Evolutionary conservation across 2,329 filamentous ascomycete genomes (phyloP).

Genomic region (Ophiostoma tasmaniense): DNA sequence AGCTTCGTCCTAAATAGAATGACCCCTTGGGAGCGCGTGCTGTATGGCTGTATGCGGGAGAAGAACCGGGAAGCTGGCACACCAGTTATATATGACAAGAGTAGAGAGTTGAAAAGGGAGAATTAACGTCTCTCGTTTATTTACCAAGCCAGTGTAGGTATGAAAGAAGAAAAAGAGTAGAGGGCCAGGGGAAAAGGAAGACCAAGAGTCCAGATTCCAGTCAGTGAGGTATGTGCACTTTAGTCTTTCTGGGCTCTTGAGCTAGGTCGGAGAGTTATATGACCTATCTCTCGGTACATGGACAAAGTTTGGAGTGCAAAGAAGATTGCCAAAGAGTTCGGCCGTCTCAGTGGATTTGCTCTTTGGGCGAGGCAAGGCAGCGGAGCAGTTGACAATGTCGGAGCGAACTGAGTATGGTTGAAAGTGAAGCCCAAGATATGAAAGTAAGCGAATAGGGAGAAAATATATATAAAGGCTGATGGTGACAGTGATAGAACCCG

Average conservation of each 20-base stretch:
- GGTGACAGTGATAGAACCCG: not conserved
- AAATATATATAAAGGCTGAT: not conserved
- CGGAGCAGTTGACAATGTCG: not conserved
- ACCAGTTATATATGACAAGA: not conserved
- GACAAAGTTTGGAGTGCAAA: not conserved
- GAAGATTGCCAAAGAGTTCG: not conserved
- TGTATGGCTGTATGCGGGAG: not conserved
- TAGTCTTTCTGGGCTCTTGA: not conserved
- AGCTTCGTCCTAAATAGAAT: constrained; percentile 5
- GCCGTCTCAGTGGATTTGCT: not conserved
- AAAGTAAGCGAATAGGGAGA: not conserved
- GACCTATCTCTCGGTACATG: not conserved
- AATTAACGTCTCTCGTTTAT: not conserved
- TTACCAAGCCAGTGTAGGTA: not conserved
- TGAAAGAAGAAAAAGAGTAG: not conserved
- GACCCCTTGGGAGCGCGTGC: not conserved
- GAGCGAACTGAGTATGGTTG: not conserved
- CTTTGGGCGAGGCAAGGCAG: not conserved
- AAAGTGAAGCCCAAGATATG: not conserved
- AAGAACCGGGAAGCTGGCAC: not conserved
- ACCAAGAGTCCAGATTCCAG: not conserved
- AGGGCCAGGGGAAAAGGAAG: not conserved
- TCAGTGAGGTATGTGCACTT: not conserved
- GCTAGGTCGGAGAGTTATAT: not conserved
- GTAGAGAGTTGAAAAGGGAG: not conserved